Evolutionary conservation across 805 yeast species (phyloP), one percentile per base, ranked within the genome.

Genomic region (Jamesozyma gamospora): DNA sequence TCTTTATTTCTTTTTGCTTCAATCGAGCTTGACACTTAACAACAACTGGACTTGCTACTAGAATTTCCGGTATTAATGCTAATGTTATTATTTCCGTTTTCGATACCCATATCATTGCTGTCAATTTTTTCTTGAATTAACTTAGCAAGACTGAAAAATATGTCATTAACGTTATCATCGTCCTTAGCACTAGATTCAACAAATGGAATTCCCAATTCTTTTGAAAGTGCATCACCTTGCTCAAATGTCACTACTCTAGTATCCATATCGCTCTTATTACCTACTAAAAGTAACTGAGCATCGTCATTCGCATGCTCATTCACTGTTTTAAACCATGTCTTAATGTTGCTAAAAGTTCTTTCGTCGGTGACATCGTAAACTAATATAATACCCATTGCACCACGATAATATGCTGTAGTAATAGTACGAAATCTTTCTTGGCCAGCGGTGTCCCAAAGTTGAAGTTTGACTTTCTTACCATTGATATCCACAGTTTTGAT

Each of bases 361-460:
- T 87, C 90, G 57, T 82, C 90, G 14, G 86, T 78, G 33, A 82
- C 88, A 60, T 82, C 94, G 60, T 82, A 82, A 26, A 82, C 86
- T 53, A 82, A 70, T 35, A 82, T 78, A 53, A 82, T 82, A 45
- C 94, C 94, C 78, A 81, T 79, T 40, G 94, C 92, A 41, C 94
- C 94, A 62, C 94, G 75, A 64, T 82, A 82, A 64, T 82, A 82
- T 2, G 94, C 90, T n/a, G 90, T 81, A 35, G 92, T 87, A 66
- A 86, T 87, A 32, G 95, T 85, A 66, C 95, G 76, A 67, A 87
- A 86, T 55, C 95, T 71, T 62, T 86, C 96, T 65, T 86, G 95
- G 15, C 96, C 96, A 1, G 96, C 95, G 26, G 96, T 86, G 60
- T 86, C 96, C 95, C 95, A 82, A 32, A 90, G 82, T 64, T 92